Percentiles rank a stretch among this genome's conserved stretches.
Evolutionary conservation across 129 eudicot species (phyloP).

Genomic region (Flaveria robusta): DNA sequence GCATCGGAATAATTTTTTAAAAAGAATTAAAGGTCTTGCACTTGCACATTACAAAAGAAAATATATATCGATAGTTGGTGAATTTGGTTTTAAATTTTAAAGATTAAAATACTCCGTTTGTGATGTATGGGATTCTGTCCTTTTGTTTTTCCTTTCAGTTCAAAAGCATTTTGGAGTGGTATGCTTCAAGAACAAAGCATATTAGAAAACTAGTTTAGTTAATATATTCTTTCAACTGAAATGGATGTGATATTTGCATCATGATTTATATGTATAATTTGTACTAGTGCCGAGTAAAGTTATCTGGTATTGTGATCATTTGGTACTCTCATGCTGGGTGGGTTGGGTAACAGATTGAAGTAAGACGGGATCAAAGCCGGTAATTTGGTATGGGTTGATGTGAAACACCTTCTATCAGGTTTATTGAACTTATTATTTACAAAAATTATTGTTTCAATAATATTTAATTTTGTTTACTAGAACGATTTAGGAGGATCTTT

Average conservation of each 20-base stretch:
- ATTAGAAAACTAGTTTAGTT: neutral
- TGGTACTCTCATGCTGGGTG: neutral
- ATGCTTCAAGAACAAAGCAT: neutral
- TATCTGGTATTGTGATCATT: neutral
- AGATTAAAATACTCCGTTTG: neutral
- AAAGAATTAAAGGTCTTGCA: slow-evolving; percentile 13
- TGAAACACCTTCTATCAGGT: neutral
- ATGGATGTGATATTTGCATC: neutral
- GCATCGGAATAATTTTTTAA: neutral
- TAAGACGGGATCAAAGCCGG: neutral
- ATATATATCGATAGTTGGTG: neutral
- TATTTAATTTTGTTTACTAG: neutral
- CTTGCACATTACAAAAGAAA: slow-evolving; percentile 8
- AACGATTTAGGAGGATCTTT: neutral
- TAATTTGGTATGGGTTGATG: neutral
- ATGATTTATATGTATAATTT: neutral
- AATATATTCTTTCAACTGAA: neutral
- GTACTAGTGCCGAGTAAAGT: neutral
- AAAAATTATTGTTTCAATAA: neutral
- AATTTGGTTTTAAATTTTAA: neutral
- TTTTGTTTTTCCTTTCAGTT: neutral
- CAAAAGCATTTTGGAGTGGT: neutral
- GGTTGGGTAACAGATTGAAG: neutral
- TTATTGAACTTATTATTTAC: neutral
- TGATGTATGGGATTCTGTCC: neutral